Evolutionary conservation across 352 stramenopile species (phyloP).

Genomic region (Albugo laibachii): DNA sequence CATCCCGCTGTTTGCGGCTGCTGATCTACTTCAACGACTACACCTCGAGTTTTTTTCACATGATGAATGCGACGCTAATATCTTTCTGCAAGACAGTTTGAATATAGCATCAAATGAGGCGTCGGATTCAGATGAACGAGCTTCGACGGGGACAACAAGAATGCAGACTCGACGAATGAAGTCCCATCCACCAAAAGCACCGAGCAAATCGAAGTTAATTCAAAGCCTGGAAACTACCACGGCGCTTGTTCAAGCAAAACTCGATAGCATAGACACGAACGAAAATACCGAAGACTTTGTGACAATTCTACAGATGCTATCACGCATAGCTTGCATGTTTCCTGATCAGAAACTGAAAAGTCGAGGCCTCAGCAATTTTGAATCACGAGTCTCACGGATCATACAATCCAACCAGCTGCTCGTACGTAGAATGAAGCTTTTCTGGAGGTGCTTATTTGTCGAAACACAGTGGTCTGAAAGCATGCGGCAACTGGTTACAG

Average conservation of each 20-base stretch:
- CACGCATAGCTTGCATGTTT: constrained; percentile 31
- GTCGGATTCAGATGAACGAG: too few relatives aligned
- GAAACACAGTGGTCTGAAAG: constrained; percentile 8
- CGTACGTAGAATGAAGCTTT: constrained; percentile 72
- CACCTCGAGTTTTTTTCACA: constrained; percentile 45
- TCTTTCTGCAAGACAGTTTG: too few relatives aligned
- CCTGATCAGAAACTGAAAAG: constrained; percentile 40
- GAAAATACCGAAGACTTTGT: not conserved
- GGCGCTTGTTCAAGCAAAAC: too few relatives aligned
- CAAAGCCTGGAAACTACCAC: too few relatives aligned
- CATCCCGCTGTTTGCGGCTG: constrained; percentile 63
- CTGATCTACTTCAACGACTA: constrained; percentile 58
- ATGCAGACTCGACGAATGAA: too few relatives aligned
- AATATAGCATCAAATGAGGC: too few relatives aligned
- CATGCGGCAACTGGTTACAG: constrained; percentile 10
- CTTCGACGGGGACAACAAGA: too few relatives aligned
- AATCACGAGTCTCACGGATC: constrained; percentile 20
- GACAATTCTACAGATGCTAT: constrained; percentile 17
- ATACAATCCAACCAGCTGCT: constrained; percentile 29
- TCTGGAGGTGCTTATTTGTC: constrained; percentile 42
- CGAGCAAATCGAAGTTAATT: too few relatives aligned
- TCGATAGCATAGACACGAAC: not conserved
- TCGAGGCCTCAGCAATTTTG: constrained; percentile 17
- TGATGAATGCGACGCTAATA: too few relatives aligned
- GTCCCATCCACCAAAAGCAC: too few relatives aligned